Evolutionary conservation across 2,329 filamentous ascomycete species (phyloP), one percentile per base, ranked within the genome.

Genomic region (Neopestalotiopsis sp.): DNA sequence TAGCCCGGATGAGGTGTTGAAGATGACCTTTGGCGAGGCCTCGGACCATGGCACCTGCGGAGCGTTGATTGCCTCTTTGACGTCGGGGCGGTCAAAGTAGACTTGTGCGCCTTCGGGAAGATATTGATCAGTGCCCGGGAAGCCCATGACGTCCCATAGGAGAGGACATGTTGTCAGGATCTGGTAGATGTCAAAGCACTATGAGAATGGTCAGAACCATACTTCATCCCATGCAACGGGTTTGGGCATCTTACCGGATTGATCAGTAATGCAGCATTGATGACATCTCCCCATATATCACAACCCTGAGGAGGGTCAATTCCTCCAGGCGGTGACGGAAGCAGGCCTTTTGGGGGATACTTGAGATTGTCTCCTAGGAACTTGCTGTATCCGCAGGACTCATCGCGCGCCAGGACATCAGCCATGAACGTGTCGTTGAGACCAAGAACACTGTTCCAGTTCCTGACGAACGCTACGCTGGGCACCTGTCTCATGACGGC

Each of bases 11-110:
- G 56, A 30, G 56, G n/a, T 71, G 30, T 80, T 76, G 73, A 85
- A 85, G 40, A 84, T 80, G 30, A 70, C 28, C 24, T 10, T 40
- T 1, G 65, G 52, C 3, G 76, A 49, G 69, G 76, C 78, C 34
- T 72, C 73, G 17, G 67, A 68, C 77, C 77, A 79, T 6, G 57
- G 72, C 34, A 69, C 67, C 10, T 83, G 69, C 1, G 89, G 88
- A 0, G 90, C 91, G 74, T 94, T 89, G 75, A 94, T 88, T 1
- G 91, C 91, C 12, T 81, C 79, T 75, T 94, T 90, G 2, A 94
- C 92, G 67, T 92, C 91, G 1, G 83, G 81, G 7, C 91, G 89
- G 81, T 94, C 88, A 80, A 94, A 93, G 83, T 94, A 92, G 66
- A 94, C 82, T 0, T 79, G 76, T 0, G 89, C 84, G 1, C 91